Base-by-base conservation (phyloP, 2,329 filamentous ascomycete species). In the Sclerotinia trifoliorum region DNA sequence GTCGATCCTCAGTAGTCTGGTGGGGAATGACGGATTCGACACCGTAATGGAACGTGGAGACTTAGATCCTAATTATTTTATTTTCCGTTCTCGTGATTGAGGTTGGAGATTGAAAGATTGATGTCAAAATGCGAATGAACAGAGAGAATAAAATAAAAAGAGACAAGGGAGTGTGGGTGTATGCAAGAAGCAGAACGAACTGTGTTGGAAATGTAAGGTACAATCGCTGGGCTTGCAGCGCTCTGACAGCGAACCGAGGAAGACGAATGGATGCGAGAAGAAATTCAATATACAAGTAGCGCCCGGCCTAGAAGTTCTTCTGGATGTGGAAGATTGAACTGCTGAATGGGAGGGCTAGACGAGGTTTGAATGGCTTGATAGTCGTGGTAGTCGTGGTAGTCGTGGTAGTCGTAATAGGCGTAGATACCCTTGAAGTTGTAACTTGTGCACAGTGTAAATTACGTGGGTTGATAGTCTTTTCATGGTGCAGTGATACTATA, bases 141-240 rank as follows among this genome's bases (percentile, higher is more conserved):
- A 29, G 26, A 32, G 26, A 15, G 42, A 51, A 62, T 24, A 21
- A 29, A 51, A 52, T 5, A 13, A 51, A 51, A 52, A 54, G 17
- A 63, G 57, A 55, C 65, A 67, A 67, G 65, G 51, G 65, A 62
- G 65, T 58, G 64, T 61, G 55, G 29, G 49, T 44, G 58, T 66
- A 66, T 67, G 56, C 35, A 62, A 54, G 48, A 54, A 61, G 46
- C 51, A 58, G 54, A 29, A 60, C 64, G 54, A 66, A 58, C 51
- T 39, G 44, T 55, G 49, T 32, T 35, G 48, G 51, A 64, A 44
- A 67, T 54, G 60, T 49, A 65, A 68, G 58, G 66, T 56, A 65
- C 66, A 57, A 68, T 68, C 24, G 61, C 66, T 65, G 66, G 66
- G 42, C 65, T 67, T 56, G 65, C 65, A 66, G 55, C 65, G 8